Evolutionary conservation across 179 eudicot genomes (phyloP).

Genomic region (Patellifolia procumbens): DNA sequence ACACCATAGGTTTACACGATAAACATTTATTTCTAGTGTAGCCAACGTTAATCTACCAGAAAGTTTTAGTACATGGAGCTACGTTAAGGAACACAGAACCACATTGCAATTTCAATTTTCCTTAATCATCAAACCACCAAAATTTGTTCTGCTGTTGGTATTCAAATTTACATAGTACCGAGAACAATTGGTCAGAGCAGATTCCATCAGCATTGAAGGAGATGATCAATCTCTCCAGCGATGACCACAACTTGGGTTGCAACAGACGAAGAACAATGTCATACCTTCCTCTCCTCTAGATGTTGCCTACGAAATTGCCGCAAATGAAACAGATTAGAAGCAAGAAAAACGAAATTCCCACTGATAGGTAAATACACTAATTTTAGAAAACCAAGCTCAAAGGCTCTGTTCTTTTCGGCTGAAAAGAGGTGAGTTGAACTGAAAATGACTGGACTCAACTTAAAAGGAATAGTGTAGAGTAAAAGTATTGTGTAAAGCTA

Average conservation of each 20-base stretch:
- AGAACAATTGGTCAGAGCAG: slow-evolving; percentile 7
- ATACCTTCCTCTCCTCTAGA: slow-evolving; percentile 95
- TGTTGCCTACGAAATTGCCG: slow-evolving; percentile 60
- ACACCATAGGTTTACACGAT: neutral
- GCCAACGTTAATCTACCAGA: no score
- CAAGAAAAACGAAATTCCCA: neutral
- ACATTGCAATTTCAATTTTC: neutral
- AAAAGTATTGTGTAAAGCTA: no score
- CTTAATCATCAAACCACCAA: neutral
- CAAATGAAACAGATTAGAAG: neutral
- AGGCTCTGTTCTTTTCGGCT: no score
- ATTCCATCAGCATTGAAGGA: slow-evolving; percentile 3
- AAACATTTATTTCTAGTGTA: no score
- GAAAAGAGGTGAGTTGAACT: no score
- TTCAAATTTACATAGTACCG: slow-evolving; percentile 11
- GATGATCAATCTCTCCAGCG: slow-evolving; percentile 80
- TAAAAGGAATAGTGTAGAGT: no score
- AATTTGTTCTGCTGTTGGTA: neutral
- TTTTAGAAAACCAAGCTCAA: neutral
- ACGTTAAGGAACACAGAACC: neutral
- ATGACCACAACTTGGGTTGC: slow-evolving; percentile 92
- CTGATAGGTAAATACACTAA: neutral
- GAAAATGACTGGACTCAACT: no score
- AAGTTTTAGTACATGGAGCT: neutral
- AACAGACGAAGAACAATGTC: slow-evolving; percentile 94